Conservation (phyloP, 164 flowering plant species). For the Annona squamosa region DNA sequence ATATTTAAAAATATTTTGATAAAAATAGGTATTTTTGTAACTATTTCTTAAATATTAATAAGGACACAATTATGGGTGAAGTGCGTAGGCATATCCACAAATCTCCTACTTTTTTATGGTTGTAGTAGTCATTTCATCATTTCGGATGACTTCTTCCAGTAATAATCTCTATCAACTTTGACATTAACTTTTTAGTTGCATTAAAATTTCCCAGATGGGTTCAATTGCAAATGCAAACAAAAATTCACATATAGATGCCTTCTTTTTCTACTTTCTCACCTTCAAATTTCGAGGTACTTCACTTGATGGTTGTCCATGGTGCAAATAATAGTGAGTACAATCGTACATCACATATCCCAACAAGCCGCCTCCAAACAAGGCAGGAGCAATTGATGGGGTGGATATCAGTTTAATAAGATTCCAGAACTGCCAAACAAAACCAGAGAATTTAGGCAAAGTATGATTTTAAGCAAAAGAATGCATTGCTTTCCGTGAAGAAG, state of each 20-base stretch:
- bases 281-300: constrained; percentile 49
- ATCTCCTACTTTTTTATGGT: too few species aligned
- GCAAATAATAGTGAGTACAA: constrained; percentile 83
- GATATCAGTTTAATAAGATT: constrained; percentile 47
- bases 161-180: background rate
- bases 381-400: constrained; percentile 69
- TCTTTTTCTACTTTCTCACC: constrained; percentile 28
- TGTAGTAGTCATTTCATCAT: background rate
- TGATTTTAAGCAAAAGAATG: background rate
- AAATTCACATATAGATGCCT: background rate
- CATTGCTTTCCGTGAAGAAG: background rate
- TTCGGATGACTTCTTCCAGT: background rate
- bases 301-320: constrained; percentile 77
- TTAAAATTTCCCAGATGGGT: background rate
- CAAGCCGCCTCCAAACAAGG: constrained; percentile 77
- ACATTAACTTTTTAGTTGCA: background rate
- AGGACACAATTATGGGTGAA: too few species aligned
- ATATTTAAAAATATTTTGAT: too few species aligned
- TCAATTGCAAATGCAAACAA: background rate
- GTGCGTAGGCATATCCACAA: too few species aligned
- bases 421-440: constrained; percentile 53
- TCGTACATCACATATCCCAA: constrained; percentile 93
- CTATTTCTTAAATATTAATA: too few species aligned
- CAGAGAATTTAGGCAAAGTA: background rate
- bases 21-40: too few species aligned